phyloP scores from a whole-genome alignment of 2,329 filamentous ascomycete species.

The Xylariaceae sp. region DNA sequence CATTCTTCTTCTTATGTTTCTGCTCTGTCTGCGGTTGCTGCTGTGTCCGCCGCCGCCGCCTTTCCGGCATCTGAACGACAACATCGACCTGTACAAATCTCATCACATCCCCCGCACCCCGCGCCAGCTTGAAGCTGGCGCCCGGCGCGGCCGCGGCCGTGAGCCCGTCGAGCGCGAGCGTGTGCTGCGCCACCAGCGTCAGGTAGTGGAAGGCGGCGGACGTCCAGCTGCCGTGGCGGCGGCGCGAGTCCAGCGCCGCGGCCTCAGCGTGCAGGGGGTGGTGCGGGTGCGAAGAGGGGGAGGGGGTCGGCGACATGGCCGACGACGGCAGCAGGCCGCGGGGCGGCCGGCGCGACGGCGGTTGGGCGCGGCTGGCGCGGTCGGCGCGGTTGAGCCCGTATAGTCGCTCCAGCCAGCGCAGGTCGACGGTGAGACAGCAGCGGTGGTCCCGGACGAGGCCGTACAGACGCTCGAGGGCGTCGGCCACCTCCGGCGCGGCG shows the following conservation, averaged over 20 bases:
- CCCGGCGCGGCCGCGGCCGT: no score
- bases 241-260: not conserved
- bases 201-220: not conserved
- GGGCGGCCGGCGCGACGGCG: not conserved
- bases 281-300: no score
- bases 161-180: no score
- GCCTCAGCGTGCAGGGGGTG: not conserved
- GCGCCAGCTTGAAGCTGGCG: no score
- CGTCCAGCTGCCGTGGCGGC: not conserved
- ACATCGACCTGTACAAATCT: no score
- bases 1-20: no score
- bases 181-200: not conserved
- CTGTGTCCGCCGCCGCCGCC: no score
- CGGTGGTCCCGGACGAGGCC: not conserved
- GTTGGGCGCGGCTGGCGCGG: not conserved
- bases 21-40: no score
- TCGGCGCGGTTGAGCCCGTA: not conserved
- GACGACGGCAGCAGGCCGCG: not conserved
- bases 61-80: no score
- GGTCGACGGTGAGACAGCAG: not conserved
- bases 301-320: no score
- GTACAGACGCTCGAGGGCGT: not conserved
- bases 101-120: no score
- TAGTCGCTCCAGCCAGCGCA: not conserved
- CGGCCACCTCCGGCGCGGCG: not conserved